Evolutionary conservation across 805 yeast species (phyloP).

Genomic region (Spathaspora gorwiae): DNA sequence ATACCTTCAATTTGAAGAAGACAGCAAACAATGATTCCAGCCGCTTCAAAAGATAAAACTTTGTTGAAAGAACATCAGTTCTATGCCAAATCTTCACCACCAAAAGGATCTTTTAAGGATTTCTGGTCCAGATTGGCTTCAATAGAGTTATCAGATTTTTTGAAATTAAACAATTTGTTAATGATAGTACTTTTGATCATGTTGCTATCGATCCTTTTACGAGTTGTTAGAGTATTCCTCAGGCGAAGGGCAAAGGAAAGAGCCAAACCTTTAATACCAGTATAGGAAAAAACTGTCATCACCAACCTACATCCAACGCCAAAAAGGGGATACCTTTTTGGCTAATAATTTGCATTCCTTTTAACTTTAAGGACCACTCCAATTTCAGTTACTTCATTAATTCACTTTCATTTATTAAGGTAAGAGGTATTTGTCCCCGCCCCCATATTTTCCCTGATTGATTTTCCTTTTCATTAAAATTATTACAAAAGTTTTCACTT

Average conservation of each 20-base stretch:
- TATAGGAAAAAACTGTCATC: background rate
- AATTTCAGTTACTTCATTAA: background rate
- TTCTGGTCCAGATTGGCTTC: background rate
- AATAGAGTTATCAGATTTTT: background rate
- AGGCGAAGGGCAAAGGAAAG: conserved; percentile 5
- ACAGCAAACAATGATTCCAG: conserved; percentile 14
- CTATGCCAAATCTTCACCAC: conserved; percentile 3
- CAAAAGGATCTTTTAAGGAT: background rate
- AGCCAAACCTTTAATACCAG: background rate
- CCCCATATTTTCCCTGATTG: background rate
- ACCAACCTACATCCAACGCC: background rate
- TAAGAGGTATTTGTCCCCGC: background rate
- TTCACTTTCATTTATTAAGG: no score
- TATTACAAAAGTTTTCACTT: no score
- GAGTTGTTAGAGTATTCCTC: background rate
- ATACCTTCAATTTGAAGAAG: no score
- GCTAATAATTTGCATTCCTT: no score
- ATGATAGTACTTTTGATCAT: background rate
- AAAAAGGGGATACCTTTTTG: background rate
- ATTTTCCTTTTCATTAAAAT: no score
- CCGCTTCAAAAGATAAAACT: conserved; percentile 15
- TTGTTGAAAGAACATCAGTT: conserved; percentile 12
- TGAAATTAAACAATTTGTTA: background rate
- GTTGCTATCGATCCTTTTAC: background rate
- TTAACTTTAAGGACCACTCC: background rate